These are phyloP conservation scores for Sphaerostilbella broomeana DNA, from an alignment of 2,329 filamentous ascomycete genomes.

Conservation along the genomic window DNA sequence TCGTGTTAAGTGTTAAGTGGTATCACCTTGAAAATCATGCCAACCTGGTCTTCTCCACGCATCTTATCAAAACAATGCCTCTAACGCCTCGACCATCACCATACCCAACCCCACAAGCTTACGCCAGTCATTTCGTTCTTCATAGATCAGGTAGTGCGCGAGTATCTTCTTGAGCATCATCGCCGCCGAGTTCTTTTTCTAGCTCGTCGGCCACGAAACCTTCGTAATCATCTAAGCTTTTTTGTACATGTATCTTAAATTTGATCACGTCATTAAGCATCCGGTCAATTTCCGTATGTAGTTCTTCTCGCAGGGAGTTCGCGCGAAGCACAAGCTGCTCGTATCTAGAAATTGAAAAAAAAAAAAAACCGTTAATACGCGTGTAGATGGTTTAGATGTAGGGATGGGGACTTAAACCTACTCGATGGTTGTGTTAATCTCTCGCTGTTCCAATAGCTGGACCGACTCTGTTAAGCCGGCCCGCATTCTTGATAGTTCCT, in stretches of 20 bases:
- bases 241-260: constrained; percentile 96
- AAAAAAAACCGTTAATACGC: neutral
- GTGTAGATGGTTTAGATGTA: neutral
- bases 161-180: constrained; percentile 50
- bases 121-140: neutral
- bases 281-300: constrained; percentile 94
- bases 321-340: constrained; percentile 85
- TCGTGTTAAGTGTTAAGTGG: no score
- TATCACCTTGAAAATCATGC: no score
- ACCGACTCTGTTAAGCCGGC: constrained; percentile 76
- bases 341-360: constrained; percentile 51
- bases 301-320: constrained; percentile 80
- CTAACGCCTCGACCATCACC: no score
- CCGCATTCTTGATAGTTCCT: constrained; percentile 91
- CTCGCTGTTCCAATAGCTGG: constrained; percentile 85
- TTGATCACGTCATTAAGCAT: constrained; percentile 97
- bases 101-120: no score
- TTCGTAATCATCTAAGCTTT: constrained; percentile 88
- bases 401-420: constrained; percentile 37
- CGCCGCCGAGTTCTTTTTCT: constrained; percentile 71
- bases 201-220: constrained; percentile 88
- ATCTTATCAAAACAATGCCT: no score
- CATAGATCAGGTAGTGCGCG: constrained; percentile 32
- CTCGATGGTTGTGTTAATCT: constrained; percentile 97
- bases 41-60: no score